Evolutionary conservation across 2,329 filamentous ascomycete species (phyloP), one percentile per base, ranked within the genome.

Genomic region (Huntiella decipiens): DNA sequence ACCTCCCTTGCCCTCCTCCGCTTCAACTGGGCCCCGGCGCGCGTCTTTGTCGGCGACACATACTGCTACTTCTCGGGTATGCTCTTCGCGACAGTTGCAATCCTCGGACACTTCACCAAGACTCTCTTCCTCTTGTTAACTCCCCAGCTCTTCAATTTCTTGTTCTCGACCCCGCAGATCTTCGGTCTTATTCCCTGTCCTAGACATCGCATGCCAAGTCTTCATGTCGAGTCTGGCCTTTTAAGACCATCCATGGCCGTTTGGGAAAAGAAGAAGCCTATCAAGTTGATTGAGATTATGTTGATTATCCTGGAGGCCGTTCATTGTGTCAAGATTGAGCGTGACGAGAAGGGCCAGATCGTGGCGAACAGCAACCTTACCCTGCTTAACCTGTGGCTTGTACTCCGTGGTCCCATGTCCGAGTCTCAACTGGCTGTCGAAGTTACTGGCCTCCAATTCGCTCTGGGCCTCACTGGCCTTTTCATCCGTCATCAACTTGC

Each of bases 41-140:
- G 77, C 55, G 91, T 96, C 7, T 98, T 98, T 57, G 88, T 96
- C 7, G 91, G 91, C 47, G 91, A 98, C 62, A 98, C 91, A 3
- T 98, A 96, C 70, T 98, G 91, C 71, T 98, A 98, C 65, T 95
- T 98, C 61, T 91, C 91, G 1, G 91, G 91, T 53, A 98, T 98
- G 86, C 83, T 96, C 35, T 98, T 98, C 59, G 91, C 88, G 45
- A 87, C 95, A 38, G 91, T 96, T 53, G 86, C 85, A 52, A 96
- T 98, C 57, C 71, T 95, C 44, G 91, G 91, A 17, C 91, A 98
- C 65, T 98, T 98, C 66, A 92, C 83, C 66, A 98, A 98, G 65
- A 98, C 91, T 1, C 71, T 98, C 39, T 73, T 94, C 47, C 73
- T 98, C 43, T 70, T 98, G 6, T 80, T 98, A 54, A 70, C 94